Conservation (phyloP, 768 basidiomycete genomes). For the Amanita phalloides region DNA sequence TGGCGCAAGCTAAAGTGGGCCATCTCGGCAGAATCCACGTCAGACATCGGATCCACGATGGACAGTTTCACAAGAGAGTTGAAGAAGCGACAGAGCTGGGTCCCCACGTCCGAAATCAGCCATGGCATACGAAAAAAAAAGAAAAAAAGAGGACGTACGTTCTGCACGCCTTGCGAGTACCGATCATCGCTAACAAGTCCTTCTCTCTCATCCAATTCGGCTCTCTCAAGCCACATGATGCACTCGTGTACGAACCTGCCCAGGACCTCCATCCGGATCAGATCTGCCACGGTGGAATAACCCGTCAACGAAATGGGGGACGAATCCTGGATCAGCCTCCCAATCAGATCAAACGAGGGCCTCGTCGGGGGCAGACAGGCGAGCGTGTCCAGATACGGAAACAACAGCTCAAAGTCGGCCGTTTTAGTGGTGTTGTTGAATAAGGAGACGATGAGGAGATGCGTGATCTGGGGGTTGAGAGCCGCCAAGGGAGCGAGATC, state of each 20-base stretch:
- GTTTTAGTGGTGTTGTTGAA: conserved; percentile 28
- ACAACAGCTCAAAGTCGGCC: conserved; percentile 25
- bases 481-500: conserved; percentile 59
- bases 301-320: conserved; percentile 32
- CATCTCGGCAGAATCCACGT: conserved; percentile 69
- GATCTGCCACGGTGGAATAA: conserved; percentile 50
- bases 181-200: conserved; percentile 64
- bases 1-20: conserved; percentile 64
- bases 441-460: conserved; percentile 52
- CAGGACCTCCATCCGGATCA: conserved; percentile 53
- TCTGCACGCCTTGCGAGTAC: conserved; percentile 59
- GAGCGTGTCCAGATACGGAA: conserved; percentile 53
- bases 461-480: conserved; percentile 59
- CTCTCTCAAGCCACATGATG: conserved; percentile 59
- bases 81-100: conserved; percentile 70
- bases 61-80: conserved; percentile 53
- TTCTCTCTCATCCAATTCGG: conserved; percentile 59
- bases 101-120: conserved; percentile 6
- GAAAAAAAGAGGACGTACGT: conserved; percentile 31
- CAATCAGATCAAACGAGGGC: conserved; percentile 64
- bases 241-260: conserved; percentile 64
- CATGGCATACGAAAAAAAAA: not conserved
- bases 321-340: conserved; percentile 54
- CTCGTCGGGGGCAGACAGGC: conserved; percentile 60
- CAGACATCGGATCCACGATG: conserved; percentile 53